phyloP scores from a whole-genome alignment of 2,329 filamentous ascomycete genomes.

The Botrytis aclada region DNA sequence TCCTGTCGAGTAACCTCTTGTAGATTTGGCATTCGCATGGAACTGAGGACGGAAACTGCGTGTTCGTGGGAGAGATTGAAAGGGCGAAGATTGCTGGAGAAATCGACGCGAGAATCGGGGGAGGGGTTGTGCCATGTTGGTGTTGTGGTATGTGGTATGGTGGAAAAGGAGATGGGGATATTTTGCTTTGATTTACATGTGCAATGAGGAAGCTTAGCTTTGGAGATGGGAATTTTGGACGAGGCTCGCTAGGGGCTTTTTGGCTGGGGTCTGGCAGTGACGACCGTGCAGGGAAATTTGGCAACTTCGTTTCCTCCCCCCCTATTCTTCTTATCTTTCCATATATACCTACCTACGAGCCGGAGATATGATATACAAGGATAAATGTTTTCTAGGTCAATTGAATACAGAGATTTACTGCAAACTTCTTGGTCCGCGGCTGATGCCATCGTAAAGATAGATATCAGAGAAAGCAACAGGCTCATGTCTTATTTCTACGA shows the following conservation, averaged over 20 bases:
- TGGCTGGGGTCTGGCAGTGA: not conserved
- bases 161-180: not conserved
- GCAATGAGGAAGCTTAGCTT: constrained; percentile 4
- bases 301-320: not conserved
- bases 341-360: not conserved
- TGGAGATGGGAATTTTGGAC: not conserved
- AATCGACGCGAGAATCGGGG: constrained; percentile 30
- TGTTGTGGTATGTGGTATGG: not conserved
- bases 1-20: constrained; percentile 34
- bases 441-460: not conserved
- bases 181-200: constrained; percentile 4
- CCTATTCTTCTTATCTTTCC: not conserved
- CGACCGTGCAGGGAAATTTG: constrained; percentile 9
- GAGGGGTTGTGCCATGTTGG: constrained; percentile 32
- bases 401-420: no score
- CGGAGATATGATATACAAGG: no score
- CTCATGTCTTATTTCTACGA: not conserved
- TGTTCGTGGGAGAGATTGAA: constrained; percentile 25
- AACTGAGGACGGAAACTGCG: constrained; percentile 26
- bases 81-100: constrained; percentile 27
- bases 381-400: not conserved
- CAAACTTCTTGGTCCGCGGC: not conserved
- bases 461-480: not conserved
- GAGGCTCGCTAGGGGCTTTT: not conserved
- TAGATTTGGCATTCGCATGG: constrained; percentile 16